Base-by-base conservation (phyloP, 2,329 filamentous ascomycete species). In the Ceratocystis colombiana region DNA sequence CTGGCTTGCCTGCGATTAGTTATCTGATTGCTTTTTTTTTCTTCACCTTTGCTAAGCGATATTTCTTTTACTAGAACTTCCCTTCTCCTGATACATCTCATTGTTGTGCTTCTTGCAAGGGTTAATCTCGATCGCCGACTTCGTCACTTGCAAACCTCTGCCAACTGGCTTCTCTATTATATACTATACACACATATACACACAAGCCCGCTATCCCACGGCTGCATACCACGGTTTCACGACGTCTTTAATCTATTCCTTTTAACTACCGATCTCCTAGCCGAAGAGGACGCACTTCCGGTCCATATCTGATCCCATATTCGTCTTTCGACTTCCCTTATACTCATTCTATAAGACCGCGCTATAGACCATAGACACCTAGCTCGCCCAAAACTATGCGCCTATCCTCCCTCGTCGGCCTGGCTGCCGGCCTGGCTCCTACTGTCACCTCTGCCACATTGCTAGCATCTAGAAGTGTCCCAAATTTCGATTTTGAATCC, bases 401-500 rank as follows among this genome's bases (percentile, higher is more conserved):
- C 76, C 70, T 79, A 69, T 72, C 76, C 68, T 78, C 82, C 68
- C 71, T 84, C 64, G 72, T 88, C 67, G 78, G 80, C 74, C 77
- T 84, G 62, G 74, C 80, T 65, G 78, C 81, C 75, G 75, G 85
- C 61, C 77, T 80, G 68, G 76, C 75, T 68, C 72, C 80, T 72
- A 48, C 46, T 12, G 75, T 79, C 68, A 76, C 79, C 67, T 78
- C 80, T 37, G 74, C 79, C 59, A 74, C 84, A 57, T 78, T 44
- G 79, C 28, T 30, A 30, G 62, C 78, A 80, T 69, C 87, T 89
- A 71, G 48, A 33, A 55, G 64, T 59, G 50, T 67, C 65, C 63
- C 69, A 37, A 45, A 64, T 8, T 59, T 68, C 37, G 83, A 94
- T 73, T 89, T 95, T 79, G 83, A 88, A 62, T 80, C 83, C 48